phyloP scores from a whole-genome alignment of 2,329 filamentous ascomycete genomes.

The Dothistroma septosporum region DNA sequence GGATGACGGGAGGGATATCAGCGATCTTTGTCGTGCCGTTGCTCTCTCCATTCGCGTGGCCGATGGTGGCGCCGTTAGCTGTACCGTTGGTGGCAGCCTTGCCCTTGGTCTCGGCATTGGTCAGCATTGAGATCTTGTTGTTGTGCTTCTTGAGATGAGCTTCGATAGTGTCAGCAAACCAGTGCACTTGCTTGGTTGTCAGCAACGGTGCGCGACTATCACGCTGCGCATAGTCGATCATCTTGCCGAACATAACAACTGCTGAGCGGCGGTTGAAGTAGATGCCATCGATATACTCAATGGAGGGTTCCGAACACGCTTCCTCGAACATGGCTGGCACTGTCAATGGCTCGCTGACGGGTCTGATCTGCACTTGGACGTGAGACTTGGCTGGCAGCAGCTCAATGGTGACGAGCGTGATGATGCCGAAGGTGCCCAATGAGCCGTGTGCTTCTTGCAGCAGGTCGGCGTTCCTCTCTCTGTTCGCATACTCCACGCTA shows the following conservation, averaged over 20 bases:
- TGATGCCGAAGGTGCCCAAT: conserved; percentile 63
- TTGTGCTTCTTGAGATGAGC: conserved; percentile 2
- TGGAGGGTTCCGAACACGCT: conserved; percentile 36
- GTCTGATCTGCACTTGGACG: conserved; percentile 49
- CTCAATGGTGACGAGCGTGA: conserved; percentile 53
- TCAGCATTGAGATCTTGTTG: conserved; percentile 2
- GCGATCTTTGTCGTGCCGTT: conserved; percentile 38
- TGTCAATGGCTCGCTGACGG: conserved; percentile 40
- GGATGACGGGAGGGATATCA: conserved; percentile 49
- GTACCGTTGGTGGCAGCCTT: not conserved
- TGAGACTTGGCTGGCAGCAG: conserved; percentile 46
- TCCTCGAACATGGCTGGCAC: conserved; percentile 41
- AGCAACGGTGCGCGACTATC: conserved; percentile 33
- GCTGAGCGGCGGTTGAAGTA: conserved; percentile 44
- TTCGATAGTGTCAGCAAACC: conserved; percentile 49
- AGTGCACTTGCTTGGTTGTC: conserved; percentile 44
- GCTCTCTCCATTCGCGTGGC: not conserved
- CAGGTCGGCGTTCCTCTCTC: conserved; percentile 54
- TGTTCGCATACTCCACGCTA: conserved; percentile 52
- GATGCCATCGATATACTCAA: conserved; percentile 51
- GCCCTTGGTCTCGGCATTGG: not conserved
- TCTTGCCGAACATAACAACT: conserved; percentile 44
- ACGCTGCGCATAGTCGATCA: conserved; percentile 32
- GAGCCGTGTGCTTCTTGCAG: conserved; percentile 63
- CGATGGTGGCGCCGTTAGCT: not conserved